Evolutionary conservation across 1,284 basidiomycete genomes (phyloP).

Genomic region (Testicularia cyperi): DNA sequence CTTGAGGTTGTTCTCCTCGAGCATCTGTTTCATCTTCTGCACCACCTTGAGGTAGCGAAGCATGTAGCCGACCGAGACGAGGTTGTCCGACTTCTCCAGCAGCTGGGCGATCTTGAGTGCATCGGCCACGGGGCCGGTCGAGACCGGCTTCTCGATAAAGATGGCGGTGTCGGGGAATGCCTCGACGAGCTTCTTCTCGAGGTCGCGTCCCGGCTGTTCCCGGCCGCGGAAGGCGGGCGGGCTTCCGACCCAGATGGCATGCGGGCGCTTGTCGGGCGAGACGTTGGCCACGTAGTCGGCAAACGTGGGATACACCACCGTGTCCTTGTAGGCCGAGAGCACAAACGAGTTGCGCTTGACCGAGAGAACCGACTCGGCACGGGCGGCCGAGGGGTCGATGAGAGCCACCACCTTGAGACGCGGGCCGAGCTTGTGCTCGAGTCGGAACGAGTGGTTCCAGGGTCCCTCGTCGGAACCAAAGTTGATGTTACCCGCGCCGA

Average conservation of each 20-base stretch:
- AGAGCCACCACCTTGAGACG: conserved; percentile 93
- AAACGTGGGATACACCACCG: conserved; percentile 81
- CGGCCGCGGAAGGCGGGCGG: conserved; percentile 82
- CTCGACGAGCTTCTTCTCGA: conserved; percentile 86
- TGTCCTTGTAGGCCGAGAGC: conserved; percentile 86
- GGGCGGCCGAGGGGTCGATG: conserved; percentile 84
- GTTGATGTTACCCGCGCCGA: conserved; percentile 58
- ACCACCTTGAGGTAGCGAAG: conserved; percentile 67
- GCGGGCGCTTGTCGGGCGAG: conserved; percentile 63
- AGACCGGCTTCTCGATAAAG: conserved; percentile 92
- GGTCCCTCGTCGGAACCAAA: conserved; percentile 58
- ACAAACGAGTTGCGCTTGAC: conserved; percentile 94
- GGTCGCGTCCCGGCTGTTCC: conserved; percentile 69
- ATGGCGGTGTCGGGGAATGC: conserved; percentile 73
- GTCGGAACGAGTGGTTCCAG: conserved; percentile 60
- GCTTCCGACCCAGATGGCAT: conserved; percentile 82
- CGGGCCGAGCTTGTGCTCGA: conserved; percentile 77
- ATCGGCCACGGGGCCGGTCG: conserved; percentile 72
- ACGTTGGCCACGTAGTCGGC: conserved; percentile 78
- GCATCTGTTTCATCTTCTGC: conserved; percentile 92
- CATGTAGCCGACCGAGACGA: conserved; percentile 85
- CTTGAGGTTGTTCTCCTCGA: conserved; percentile 89
- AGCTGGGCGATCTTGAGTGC: conserved; percentile 60
- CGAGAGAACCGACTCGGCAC: conserved; percentile 76
- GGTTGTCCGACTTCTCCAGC: conserved; percentile 62